Percentiles rank a stretch among this genome's conserved stretches.
These are phyloP conservation scores for Filobasidium wieringae DNA, from an alignment of 768 basidiomycete species.

Conservation along the genomic window DNA sequence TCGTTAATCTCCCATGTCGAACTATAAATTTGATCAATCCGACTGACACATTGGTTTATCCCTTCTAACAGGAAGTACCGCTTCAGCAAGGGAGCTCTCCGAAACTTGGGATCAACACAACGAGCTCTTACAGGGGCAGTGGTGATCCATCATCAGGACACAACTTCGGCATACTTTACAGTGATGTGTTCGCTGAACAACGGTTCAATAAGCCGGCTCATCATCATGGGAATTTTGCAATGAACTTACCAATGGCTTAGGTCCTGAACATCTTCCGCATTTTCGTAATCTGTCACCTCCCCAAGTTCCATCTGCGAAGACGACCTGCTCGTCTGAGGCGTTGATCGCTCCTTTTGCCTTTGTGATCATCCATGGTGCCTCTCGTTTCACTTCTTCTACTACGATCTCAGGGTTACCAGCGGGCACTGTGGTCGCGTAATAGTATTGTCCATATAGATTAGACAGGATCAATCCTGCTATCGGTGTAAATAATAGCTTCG, in stretches of 20 bases:
- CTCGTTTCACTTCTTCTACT: background rate
- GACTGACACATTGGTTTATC: constrained; percentile 82
- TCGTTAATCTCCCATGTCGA: background rate
- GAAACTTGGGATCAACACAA: background rate
- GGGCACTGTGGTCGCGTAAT: constrained; percentile 60
- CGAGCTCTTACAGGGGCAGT: constrained; percentile 39
- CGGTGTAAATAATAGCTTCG: constrained; percentile 47
- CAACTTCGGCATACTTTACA: constrained; percentile 84
- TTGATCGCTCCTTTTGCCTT: background rate
- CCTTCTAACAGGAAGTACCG: constrained; percentile 43
- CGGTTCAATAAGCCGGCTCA: too few relatives aligned
- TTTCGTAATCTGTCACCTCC: constrained; percentile 41
- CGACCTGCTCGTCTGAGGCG: background rate
- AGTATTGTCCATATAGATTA: constrained; percentile 75
- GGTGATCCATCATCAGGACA: constrained; percentile 47
- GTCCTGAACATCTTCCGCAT: constrained; percentile 57
- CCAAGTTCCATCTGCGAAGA: constrained; percentile 34
- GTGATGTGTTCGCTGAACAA: constrained; percentile 88
- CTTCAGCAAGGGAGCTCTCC: background rate
- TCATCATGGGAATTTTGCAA: too few relatives aligned
- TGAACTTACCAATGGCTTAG: constrained; percentile 65
- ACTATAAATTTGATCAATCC: background rate
- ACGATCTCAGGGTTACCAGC: constrained; percentile 56
- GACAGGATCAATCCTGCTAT: constrained; percentile 60
- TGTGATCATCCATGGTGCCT: constrained; percentile 17